Base-by-base conservation (phyloP, 2,329 filamentous ascomycete species). In the Cryphonectria naterciae region DNA sequence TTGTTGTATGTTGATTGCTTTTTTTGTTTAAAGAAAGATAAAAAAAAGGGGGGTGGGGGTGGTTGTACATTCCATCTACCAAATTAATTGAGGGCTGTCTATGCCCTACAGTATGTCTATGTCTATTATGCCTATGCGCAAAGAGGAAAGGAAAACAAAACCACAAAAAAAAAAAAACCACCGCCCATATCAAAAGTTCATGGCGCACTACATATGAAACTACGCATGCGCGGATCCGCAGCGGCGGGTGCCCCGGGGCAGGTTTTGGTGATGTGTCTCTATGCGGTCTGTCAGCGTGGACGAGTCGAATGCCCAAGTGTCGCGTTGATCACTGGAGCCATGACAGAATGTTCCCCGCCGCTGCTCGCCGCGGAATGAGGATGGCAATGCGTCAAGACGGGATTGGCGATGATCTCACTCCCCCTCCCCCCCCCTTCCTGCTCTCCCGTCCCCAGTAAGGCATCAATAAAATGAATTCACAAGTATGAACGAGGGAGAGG, bases 301-400 rank as follows among this genome's bases (percentile, higher is more conserved):
- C 54, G 15, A 19, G 25, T 58, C 13, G 54, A 19, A 58, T 58
- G 54, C 2, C 54, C 54, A 58, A 58, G 10, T 58, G 54, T 58
- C 28, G 25, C 28, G 54, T 19, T 58, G 54, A 58, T 58, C 54
- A 58, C 25, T 58, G 54, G 54, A 58, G 25, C 54, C 54, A 58
- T 58, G 54, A 58, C 54, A 58, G 54, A 58, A 58, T 28, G 54
- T 58, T 58, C 54, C 54, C 54, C 54, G 54, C 54, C 54, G 54
- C 25, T 32, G 54, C 54, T 32, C 25, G 54, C 17, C 25, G 54
- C 54, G 54, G 54, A 19, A 58, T 32, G 6, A 32, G 54, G 54
- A 35, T 15, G 54, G 28, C 25, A 58, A 32, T 58, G 54, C 54
- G 25, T 32, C 32, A 8, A 32, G 25, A 28, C 25, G 25, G 25